phyloP scores from a whole-genome alignment of 73 alveolate genomes.

The Paramecium bursaria region DNA sequence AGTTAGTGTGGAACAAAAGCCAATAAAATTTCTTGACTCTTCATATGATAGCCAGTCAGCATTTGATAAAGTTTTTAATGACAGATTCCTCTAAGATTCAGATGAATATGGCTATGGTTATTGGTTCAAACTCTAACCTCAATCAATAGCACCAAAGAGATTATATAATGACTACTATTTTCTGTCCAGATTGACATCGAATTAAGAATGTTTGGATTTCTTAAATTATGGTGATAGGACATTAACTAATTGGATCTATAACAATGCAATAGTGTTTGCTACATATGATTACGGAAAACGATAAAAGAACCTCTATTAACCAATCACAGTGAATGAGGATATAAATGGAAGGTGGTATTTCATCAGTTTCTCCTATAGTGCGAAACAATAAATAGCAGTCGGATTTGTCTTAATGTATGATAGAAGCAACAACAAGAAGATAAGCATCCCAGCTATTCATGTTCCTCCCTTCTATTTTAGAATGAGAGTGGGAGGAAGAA shows the following conservation, averaged over 20 bases:
- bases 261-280: conserved; percentile 20
- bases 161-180: not conserved
- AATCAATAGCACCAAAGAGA: not conserved
- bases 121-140: conserved; percentile 20
- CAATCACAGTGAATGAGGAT: conserved; percentile 13
- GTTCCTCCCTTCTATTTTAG: conserved; percentile 45
- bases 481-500: conserved; percentile 42
- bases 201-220: conserved; percentile 28
- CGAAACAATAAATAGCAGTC: conserved; percentile 14
- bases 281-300: conserved; percentile 35
- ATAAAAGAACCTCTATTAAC: not conserved
- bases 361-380: conserved; percentile 26
- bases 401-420: conserved; percentile 30
- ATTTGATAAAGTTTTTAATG: not conserved
- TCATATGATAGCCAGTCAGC: not conserved
- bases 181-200: conserved; percentile 18
- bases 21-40: conserved; percentile 47
- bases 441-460: conserved; percentile 21
- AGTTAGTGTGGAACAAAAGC: not conserved
- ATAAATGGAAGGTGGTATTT: conserved; percentile 58
- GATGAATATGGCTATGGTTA: conserved; percentile 60
- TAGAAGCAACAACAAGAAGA: not conserved
- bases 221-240: conserved; percentile 55
- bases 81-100: conserved; percentile 18
- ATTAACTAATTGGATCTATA: not conserved